Conservation (phyloP, 2,329 filamentous ascomycete species). For the Talaromyces atroroseus region DNA sequence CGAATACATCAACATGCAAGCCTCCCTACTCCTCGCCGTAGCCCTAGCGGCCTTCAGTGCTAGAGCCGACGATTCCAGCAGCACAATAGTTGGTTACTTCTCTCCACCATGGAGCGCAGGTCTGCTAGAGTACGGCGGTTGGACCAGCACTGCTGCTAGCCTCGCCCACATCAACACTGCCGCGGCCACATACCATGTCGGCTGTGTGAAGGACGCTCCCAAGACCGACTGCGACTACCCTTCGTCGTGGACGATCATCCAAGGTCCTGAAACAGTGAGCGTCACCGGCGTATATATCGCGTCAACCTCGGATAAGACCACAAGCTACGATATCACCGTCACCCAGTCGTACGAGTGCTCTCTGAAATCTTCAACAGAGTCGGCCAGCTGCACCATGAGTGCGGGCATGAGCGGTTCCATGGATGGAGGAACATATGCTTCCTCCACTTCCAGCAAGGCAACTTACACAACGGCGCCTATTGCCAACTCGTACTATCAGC, state of each 20-base stretch:
- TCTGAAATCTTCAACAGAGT: constrained; percentile 15
- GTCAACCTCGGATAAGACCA: background rate
- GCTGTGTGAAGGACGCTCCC: constrained; percentile 19
- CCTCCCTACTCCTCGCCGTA: background rate
- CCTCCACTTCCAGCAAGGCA: constrained; percentile 1
- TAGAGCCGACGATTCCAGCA: background rate
- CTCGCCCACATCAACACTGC: constrained; percentile 18
- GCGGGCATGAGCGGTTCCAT: constrained; percentile 9
- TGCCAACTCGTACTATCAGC: constrained; percentile 3
- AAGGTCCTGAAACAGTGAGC: constrained; percentile 20
- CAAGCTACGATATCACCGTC: constrained; percentile 17
- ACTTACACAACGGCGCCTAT: constrained; percentile 5
- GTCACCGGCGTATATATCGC: constrained; percentile 19
- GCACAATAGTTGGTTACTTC: constrained; percentile 15
- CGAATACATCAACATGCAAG: background rate
- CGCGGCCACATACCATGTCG: constrained; percentile 21
- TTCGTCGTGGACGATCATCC: constrained; percentile 20
- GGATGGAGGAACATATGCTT: constrained; percentile 2
- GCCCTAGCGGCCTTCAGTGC: background rate
- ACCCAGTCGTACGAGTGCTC: constrained; percentile 17
- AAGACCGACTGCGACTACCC: constrained; percentile 20
- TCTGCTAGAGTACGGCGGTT: constrained; percentile 4
- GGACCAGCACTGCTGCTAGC: constrained; percentile 21
- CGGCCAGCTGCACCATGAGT: constrained; percentile 20
- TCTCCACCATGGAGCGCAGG: constrained; percentile 8